Evolutionary conservation across 2,329 filamentous ascomycete genomes (phyloP).

Genomic region (Camptophora hylomeconis): DNA sequence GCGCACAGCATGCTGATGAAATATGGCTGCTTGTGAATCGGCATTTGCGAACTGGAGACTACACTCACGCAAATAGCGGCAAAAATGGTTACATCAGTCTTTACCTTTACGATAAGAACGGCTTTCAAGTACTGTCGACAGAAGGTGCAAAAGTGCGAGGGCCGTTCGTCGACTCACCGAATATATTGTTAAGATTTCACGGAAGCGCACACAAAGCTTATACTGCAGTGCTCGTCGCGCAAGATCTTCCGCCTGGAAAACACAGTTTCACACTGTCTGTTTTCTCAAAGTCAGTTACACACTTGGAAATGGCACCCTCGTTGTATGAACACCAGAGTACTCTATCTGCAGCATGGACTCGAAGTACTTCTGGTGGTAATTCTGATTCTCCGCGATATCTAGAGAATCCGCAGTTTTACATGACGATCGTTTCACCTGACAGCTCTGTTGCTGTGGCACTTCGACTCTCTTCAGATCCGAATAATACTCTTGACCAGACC

Average conservation of each 20-base stretch:
- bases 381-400: conserved; percentile 62
- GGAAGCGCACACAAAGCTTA: conserved; percentile 38
- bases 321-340: conserved; percentile 47
- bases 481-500: conserved; percentile 49
- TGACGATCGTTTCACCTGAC: conserved; percentile 26
- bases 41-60: conserved; percentile 64
- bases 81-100: conserved; percentile 75
- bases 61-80: conserved; percentile 34
- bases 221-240: conserved; percentile 62
- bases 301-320: conserved; percentile 48
- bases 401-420: conserved; percentile 74
- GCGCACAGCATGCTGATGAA: conserved; percentile 40
- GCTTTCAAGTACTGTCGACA: conserved; percentile 59
- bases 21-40: conserved; percentile 79
- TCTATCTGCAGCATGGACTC: conserved; percentile 57
- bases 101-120: conserved; percentile 61
- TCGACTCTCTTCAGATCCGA: conserved; percentile 3
- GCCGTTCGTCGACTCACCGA: conserved; percentile 87
- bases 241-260: conserved; percentile 56
- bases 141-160: conserved; percentile 60
- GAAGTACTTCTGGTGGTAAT: conserved; percentile 72
- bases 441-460: conserved; percentile 8
- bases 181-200: conserved; percentile 70
- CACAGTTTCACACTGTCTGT: conserved; percentile 83
- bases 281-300: conserved; percentile 55